phyloP scores from a whole-genome alignment of 768 basidiomycete genomes.

The Suillus clintonianus region DNA sequence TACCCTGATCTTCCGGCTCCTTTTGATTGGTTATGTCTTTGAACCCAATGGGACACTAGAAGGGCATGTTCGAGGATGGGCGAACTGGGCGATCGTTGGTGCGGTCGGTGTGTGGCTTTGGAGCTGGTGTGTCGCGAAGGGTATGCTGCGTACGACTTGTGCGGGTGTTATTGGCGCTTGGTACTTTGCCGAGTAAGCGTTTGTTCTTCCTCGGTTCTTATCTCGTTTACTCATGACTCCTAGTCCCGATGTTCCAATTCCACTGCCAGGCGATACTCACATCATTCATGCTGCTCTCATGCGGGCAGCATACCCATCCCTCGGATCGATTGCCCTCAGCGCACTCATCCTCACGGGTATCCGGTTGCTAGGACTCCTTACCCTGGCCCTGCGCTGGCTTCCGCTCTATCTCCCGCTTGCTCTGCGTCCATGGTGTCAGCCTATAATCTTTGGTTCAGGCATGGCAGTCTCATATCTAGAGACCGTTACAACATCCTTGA shows the following conservation, averaged over 20 bases:
- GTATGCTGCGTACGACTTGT: slow-evolving; percentile 71
- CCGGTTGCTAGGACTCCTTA: slow-evolving; percentile 55
- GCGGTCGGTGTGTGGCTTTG: slow-evolving; percentile 62
- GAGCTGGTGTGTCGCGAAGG: slow-evolving; percentile 79
- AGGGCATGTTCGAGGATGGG: slow-evolving; percentile 65
- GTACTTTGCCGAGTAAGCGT: slow-evolving; percentile 74
- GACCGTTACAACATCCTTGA: slow-evolving; percentile 51
- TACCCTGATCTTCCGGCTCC: slow-evolving; percentile 73
- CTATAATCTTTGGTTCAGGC: slow-evolving; percentile 36
- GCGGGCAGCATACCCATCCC: slow-evolving; percentile 77
- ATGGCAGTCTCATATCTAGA: slow-evolving; percentile 48
- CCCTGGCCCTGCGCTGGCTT: slow-evolving; percentile 52
- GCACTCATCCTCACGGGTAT: slow-evolving; percentile 75
- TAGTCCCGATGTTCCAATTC: slow-evolving; percentile 34
- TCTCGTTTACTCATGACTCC: slow-evolving; percentile 8
- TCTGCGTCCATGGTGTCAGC: slow-evolving; percentile 43
- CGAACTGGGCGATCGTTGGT: slow-evolving; percentile 69
- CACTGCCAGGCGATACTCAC: slow-evolving; percentile 59
- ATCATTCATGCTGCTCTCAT: slow-evolving; percentile 76
- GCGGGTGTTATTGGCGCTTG: slow-evolving; percentile 88
- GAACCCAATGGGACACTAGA: slow-evolving; percentile 46
- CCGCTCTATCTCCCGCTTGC: slow-evolving; percentile 52
- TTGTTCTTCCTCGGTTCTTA: background rate
- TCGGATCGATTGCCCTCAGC: slow-evolving; percentile 78
- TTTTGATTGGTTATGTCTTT: slow-evolving; percentile 65